A percentile compares a stretch with the other conserved stretches of the same genome.
These are phyloP conservation scores for Cairneyella variabilis DNA, from an alignment of 495 filamentous ascomycete genomes.

Conservation along the genomic window DNA sequence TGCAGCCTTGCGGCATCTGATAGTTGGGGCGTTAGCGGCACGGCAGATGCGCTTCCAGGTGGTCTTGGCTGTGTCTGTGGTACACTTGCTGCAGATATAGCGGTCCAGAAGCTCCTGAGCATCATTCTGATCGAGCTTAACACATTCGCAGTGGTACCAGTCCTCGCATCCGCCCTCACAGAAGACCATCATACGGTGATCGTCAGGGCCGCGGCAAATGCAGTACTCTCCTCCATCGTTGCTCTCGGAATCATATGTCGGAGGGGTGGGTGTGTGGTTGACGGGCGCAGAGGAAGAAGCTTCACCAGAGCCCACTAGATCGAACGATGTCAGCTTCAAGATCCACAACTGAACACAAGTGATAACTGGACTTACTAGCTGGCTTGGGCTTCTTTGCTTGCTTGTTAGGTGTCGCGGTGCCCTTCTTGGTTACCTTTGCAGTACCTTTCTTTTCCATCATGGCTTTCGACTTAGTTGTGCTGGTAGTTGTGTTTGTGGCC, in stretches of 20 bases:
- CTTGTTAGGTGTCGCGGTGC: constrained; percentile 17
- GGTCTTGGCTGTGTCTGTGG: constrained; percentile 49
- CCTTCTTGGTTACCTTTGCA: constrained; percentile 12
- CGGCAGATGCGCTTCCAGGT: constrained; percentile 71
- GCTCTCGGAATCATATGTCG: constrained; percentile 30
- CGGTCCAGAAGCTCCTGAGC: constrained; percentile 53
- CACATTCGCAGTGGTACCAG: constrained; percentile 71
- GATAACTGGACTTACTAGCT: constrained; percentile 5
- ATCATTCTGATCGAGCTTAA: constrained; percentile 57
- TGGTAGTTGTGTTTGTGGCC: too few species aligned
- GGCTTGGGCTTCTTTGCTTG: constrained; percentile 13
- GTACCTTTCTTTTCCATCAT: too few species aligned
- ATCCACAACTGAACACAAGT: too few species aligned
- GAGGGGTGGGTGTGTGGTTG: constrained; percentile 8
- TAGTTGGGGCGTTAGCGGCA: constrained; percentile 26
- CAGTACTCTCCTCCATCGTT: constrained; percentile 57
- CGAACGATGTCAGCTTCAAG: too few species aligned
- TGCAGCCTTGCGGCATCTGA: constrained; percentile 56
- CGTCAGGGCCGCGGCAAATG: constrained; percentile 66
- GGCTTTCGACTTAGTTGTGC: too few species aligned
- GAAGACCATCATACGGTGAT: constrained; percentile 73
- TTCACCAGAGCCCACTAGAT: too few species aligned
- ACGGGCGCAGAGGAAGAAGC: constrained; percentile 4
- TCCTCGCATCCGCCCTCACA: constrained; percentile 71
- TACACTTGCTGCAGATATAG: constrained; percentile 67